Evolutionary conservation across 441 rosid genomes (phyloP).

Genomic region (Brassica balearica): DNA sequence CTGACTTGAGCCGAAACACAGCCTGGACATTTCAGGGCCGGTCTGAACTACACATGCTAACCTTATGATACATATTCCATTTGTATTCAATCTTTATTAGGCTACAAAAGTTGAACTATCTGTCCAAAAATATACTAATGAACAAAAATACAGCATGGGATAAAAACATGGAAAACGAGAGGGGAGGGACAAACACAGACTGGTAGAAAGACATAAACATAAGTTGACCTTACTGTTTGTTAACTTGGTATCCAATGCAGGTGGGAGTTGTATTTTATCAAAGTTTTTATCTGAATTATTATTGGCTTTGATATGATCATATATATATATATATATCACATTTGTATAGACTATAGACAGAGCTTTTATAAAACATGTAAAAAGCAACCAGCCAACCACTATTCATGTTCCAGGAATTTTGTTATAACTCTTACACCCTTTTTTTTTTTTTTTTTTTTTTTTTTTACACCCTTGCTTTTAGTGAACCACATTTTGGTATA

Average conservation of each 20-base stretch:
- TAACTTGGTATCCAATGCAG: constrained; percentile 43
- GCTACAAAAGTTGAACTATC: constrained; percentile 13
- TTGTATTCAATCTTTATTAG: not conserved
- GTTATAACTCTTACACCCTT: not conserved
- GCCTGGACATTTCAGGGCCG: not conserved
- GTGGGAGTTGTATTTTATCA: constrained; percentile 16
- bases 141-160: constrained; percentile 10
- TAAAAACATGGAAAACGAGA: constrained; percentile 28
- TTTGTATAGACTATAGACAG: not conserved
- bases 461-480: not conserved
- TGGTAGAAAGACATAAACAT: constrained; percentile 37
- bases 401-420: not conserved
- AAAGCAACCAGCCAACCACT: not conserved
- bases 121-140: constrained; percentile 4
- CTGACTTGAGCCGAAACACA: constrained; percentile 1
- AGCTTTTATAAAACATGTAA: not conserved
- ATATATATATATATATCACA: constrained; percentile 11
- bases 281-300: constrained; percentile 14
- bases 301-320: constrained; percentile 6
- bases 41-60: not conserved
- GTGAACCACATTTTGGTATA: not conserved
- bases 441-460: no score
- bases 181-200: constrained; percentile 38
- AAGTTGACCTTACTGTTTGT: constrained; percentile 44
- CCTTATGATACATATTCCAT: not conserved